These are phyloP conservation scores for Nidularia pulvinata DNA, from an alignment of 768 basidiomycete species.

Conservation along the genomic window DNA sequence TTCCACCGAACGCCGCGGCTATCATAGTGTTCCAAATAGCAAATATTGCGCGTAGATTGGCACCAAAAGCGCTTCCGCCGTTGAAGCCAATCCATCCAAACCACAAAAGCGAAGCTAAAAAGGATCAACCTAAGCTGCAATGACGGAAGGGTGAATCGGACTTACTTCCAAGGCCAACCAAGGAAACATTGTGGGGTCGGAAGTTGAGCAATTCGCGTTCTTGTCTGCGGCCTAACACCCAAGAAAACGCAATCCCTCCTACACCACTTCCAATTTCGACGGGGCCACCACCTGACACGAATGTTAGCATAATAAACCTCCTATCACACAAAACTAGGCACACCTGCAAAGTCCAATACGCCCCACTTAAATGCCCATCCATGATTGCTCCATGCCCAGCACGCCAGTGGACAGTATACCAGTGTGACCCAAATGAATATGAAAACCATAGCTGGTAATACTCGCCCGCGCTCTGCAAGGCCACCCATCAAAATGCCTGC, in stretches of 20 bases:
- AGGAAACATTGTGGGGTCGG: conserved; percentile 85
- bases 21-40: conserved; percentile 92
- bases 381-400: conserved; percentile 79
- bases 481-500: conserved; percentile 78
- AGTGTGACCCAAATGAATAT: conserved; percentile 85
- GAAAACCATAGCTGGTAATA: conserved; percentile 81
- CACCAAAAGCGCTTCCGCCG: conserved; percentile 86
- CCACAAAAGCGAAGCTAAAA: conserved; percentile 72
- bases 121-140: background rate
- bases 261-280: conserved; percentile 89
- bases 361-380: conserved; percentile 90
- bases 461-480: conserved; percentile 84
- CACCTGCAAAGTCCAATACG: conserved; percentile 86
- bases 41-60: conserved; percentile 83
- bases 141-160: conserved; percentile 1
- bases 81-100: conserved; percentile 93
- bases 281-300: conserved; percentile 69
- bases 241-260: conserved; percentile 82
- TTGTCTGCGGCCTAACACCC: conserved; percentile 83
- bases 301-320: conserved; percentile 3
- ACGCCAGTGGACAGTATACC: conserved; percentile 87
- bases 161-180: conserved; percentile 77
- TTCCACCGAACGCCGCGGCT: conserved; percentile 77
- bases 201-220: conserved; percentile 76
- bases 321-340: conserved; percentile 10